A percentile compares a stretch with the other conserved stretches of the same genome.
Conservation (phyloP, 2,329 filamentous ascomycete species). For the Phaeosphaeria sp. region DNA sequence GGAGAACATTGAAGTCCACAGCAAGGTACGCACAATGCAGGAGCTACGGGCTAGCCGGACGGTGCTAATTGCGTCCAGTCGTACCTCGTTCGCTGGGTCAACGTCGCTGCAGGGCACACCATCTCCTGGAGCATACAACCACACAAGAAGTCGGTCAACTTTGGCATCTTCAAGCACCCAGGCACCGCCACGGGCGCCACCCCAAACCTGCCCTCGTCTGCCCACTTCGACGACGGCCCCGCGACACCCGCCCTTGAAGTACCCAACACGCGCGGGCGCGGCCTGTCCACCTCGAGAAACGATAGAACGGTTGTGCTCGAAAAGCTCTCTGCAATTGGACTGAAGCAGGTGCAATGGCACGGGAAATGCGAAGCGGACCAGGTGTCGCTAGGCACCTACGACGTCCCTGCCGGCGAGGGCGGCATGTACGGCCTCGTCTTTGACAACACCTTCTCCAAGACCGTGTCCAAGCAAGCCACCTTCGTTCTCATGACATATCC, state of each 20-base stretch:
- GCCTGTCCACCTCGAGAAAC: slow-evolving; percentile 65
- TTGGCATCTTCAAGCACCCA: slow-evolving; percentile 97
- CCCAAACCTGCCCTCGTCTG: slow-evolving; percentile 45
- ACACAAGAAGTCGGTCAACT: slow-evolving; percentile 98
- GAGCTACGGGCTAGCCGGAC: background rate
- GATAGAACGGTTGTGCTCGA: slow-evolving; percentile 74
- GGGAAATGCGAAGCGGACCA: slow-evolving; percentile 97
- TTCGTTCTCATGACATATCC: slow-evolving; percentile 95
- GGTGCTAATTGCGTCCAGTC: slow-evolving; percentile 65
- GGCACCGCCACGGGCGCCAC: slow-evolving; percentile 67
- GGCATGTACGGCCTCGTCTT: slow-evolving; percentile 98
- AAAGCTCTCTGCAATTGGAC: slow-evolving; percentile 66
- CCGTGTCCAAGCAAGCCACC: slow-evolving; percentile 88
- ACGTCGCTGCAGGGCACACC: slow-evolving; percentile 86
- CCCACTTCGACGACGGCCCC: slow-evolving; percentile 37
- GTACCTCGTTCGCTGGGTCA: slow-evolving; percentile 97
- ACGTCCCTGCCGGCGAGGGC: slow-evolving; percentile 74
- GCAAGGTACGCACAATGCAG: slow-evolving; percentile 73
- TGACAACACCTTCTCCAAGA: slow-evolving; percentile 97
- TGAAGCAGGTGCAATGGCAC: slow-evolving; percentile 75
- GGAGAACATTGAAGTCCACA: slow-evolving; percentile 96
- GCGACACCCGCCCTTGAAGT: slow-evolving; percentile 59
- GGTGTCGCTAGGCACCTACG: slow-evolving; percentile 87
- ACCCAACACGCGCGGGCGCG: slow-evolving; percentile 59
- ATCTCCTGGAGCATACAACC: slow-evolving; percentile 98